These are phyloP conservation scores for Aureobasidium lini DNA, from an alignment of 2,329 filamentous ascomycete genomes.

Conservation along the genomic window DNA sequence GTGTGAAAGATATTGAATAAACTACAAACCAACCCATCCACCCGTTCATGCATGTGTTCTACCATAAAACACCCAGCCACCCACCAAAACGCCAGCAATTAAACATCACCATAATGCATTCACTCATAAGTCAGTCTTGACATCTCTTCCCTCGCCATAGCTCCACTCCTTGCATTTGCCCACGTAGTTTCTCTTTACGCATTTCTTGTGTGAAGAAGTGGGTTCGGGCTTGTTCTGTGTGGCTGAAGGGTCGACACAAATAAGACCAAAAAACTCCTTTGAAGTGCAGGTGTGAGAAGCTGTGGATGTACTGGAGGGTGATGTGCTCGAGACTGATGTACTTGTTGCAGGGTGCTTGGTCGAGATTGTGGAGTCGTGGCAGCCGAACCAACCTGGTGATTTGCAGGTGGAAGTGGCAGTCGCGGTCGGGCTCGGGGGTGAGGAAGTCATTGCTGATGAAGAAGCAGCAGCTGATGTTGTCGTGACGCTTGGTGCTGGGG, in stretches of 20 bases:
- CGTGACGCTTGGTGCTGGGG: constrained; percentile 19
- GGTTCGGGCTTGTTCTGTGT: neutral
- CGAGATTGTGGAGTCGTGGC: constrained; percentile 47
- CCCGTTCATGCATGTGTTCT: neutral
- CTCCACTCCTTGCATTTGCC: constrained; percentile 7
- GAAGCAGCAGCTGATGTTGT: constrained; percentile 13
- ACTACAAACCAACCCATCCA: neutral
- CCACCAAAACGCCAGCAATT: neutral
- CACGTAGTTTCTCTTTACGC: neutral
- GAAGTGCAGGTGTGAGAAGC: constrained; percentile 20
- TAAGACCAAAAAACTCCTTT: constrained; percentile 25
- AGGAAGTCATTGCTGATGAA: neutral
- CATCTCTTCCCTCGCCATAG: neutral
- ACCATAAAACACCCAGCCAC: neutral
- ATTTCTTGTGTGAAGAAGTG: neutral
- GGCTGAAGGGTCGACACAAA: constrained; percentile 24
- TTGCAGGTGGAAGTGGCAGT: constrained; percentile 41
- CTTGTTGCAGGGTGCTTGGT: constrained; percentile 20
- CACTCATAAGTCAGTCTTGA: constrained; percentile 9
- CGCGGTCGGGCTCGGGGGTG: constrained; percentile 8
- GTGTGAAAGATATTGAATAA: neutral
- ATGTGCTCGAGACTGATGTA: constrained; percentile 13
- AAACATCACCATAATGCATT: neutral
- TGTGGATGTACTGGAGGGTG: constrained; percentile 14
- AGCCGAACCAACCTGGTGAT: constrained; percentile 61